Evolutionary conservation across 129 eudicot genomes (phyloP).

Genomic region (Flaveria bidentis): DNA sequence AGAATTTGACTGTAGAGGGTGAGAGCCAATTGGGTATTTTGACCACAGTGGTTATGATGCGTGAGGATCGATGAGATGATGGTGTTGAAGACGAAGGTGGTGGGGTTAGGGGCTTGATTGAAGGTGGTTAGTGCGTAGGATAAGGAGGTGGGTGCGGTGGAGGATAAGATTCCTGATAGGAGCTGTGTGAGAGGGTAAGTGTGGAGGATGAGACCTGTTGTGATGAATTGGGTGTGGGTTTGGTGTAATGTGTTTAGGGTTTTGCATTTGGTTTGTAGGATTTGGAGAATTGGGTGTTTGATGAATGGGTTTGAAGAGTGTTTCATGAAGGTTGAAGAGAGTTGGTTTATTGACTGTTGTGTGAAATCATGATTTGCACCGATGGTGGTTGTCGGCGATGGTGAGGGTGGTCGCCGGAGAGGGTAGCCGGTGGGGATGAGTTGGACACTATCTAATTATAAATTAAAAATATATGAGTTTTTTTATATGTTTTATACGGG

Average conservation of each 20-base stretch:
- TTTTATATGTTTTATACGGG: too few species aligned
- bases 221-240: constrained; percentile 64
- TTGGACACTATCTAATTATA: too few species aligned
- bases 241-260: constrained; percentile 46
- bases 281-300: constrained; percentile 51
- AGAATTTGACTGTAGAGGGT: constrained; percentile 48
- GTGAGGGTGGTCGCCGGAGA: too few species aligned
- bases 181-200: constrained; percentile 68
- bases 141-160: constrained; percentile 47
- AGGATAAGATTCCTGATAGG: constrained; percentile 47
- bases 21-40: constrained; percentile 38
- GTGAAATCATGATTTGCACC: neutral
- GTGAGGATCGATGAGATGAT: constrained; percentile 58
- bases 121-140: constrained; percentile 57
- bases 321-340: constrained; percentile 31
- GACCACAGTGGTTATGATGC: constrained; percentile 27
- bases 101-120: constrained; percentile 43
- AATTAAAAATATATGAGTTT: too few species aligned
- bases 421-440: too few species aligned
- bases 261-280: constrained; percentile 56
- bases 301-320: constrained; percentile 38
- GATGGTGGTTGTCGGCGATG: neutral
- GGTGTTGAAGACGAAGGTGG: constrained; percentile 62
- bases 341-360: neutral
- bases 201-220: constrained; percentile 62